Conservation (phyloP, 2,329 filamentous ascomycete genomes). For the Podosphaera xanthii region DNA sequence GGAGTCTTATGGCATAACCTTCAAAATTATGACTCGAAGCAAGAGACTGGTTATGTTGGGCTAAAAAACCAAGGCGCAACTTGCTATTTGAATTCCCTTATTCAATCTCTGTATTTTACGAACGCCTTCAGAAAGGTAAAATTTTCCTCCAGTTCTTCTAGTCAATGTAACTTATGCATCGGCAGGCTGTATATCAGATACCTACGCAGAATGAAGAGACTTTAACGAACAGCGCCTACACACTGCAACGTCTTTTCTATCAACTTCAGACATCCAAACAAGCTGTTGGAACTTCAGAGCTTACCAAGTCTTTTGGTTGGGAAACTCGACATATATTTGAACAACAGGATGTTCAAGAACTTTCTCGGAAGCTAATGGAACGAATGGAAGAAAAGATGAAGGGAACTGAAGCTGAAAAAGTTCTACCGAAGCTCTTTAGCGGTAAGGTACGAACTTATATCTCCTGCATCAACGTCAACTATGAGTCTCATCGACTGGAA, state of each 20-base stretch:
- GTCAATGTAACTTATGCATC: slow-evolving; percentile 4
- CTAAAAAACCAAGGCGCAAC: slow-evolving; percentile 92
- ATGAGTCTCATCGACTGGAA: slow-evolving; percentile 84
- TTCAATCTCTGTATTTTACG: slow-evolving; percentile 68
- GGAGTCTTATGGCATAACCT: slow-evolving; percentile 84
- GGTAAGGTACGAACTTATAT: slow-evolving; percentile 99
- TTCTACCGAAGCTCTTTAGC: slow-evolving; percentile 74
- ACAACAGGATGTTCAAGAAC: slow-evolving; percentile 93
- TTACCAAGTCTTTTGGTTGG: slow-evolving; percentile 95
- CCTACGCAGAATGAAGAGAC: slow-evolving; percentile 71
- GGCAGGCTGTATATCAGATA: slow-evolving; percentile 82
- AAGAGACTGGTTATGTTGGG: slow-evolving; percentile 90
- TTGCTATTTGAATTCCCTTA: slow-evolving; percentile 65
- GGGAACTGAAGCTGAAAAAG: slow-evolving; percentile 74
- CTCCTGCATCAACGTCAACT: slow-evolving; percentile 93
- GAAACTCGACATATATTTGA: slow-evolving; percentile 95
- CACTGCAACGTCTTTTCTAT: slow-evolving; percentile 83
- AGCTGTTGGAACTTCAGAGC: slow-evolving; percentile 74
- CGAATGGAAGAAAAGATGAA: slow-evolving; percentile 97
- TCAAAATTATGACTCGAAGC: slow-evolving; percentile 94
- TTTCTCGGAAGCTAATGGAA: slow-evolving; percentile 93
- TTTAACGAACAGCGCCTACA: slow-evolving; percentile 74
- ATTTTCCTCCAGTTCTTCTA: not conserved
- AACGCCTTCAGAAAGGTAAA: slow-evolving; percentile 80
- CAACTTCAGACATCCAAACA: slow-evolving; percentile 67